Evolutionary conservation across 1,284 basidiomycete species (phyloP).

Genomic region (Ustilago curta): DNA sequence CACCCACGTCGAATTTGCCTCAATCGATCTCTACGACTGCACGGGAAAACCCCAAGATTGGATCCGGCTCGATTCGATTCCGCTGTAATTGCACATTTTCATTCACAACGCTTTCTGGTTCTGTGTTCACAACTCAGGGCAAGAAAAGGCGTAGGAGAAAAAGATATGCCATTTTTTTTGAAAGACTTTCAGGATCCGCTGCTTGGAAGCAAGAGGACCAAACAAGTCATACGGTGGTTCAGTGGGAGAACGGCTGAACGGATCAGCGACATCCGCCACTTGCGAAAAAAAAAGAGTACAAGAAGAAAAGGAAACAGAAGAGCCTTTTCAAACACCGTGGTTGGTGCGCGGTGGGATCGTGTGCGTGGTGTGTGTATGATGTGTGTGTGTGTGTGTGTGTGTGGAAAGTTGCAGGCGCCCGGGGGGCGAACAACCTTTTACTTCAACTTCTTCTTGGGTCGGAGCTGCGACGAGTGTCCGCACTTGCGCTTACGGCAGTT

Average conservation of each 20-base stretch:
- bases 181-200: background rate
- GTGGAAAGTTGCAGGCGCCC: background rate
- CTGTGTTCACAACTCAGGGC: no score
- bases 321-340: background rate
- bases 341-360: background rate
- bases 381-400: constrained; percentile 8
- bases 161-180: constrained; percentile 21
- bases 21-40: constrained; percentile 36
- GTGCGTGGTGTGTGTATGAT: background rate
- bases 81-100: no score
- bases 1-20: constrained; percentile 8
- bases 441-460: constrained; percentile 95
- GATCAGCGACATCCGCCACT: background rate
- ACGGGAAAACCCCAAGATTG: constrained; percentile 27
- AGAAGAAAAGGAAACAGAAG: background rate
- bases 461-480: constrained; percentile 69
- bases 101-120: no score
- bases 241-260: constrained; percentile 21
- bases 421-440: constrained; percentile 73
- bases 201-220: background rate
- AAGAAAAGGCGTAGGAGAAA: background rate
- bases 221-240: constrained; percentile 5
- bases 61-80: constrained; percentile 18
- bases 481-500: constrained; percentile 86
- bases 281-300: background rate